These are phyloP conservation scores for Candida michaelii DNA, from an alignment of 805 yeast genomes.

Conservation along the genomic window DNA sequence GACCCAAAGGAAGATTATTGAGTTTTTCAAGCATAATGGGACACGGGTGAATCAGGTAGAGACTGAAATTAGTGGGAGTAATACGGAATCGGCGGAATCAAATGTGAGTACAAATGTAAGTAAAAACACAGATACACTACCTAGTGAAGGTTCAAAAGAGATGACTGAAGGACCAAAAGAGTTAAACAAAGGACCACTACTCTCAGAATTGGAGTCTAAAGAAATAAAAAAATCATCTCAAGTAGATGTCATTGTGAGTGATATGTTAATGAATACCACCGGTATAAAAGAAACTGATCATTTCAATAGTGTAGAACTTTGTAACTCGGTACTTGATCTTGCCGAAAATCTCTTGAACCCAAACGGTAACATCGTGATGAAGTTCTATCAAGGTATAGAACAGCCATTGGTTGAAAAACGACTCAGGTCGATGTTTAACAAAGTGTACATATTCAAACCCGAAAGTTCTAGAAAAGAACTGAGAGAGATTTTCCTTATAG, in stretches of 20 bases:
- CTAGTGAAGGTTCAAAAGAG: no score
- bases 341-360: conserved; percentile 68
- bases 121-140: no score
- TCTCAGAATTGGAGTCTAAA: no score
- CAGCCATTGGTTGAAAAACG: conserved; percentile 63
- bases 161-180: no score
- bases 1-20: conserved; percentile 59
- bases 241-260: conserved; percentile 54
- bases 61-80: no score
- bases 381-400: conserved; percentile 81
- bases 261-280: conserved; percentile 91
- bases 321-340: conserved; percentile 85
- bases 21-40: conserved; percentile 40
- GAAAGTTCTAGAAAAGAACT: conserved; percentile 76
- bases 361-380: conserved; percentile 77
- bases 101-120: no score
- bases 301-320: conserved; percentile 79
- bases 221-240: no score
- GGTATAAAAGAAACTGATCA: conserved; percentile 85
- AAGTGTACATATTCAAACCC: conserved; percentile 75
- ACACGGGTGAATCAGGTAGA: no score
- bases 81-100: no score
- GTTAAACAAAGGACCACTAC: no score
- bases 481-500: conserved; percentile 79
- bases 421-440: conserved; percentile 56